Evolutionary conservation across 2,329 filamentous ascomycete species (phyloP).

Genomic region (Nemania abortiva): DNA sequence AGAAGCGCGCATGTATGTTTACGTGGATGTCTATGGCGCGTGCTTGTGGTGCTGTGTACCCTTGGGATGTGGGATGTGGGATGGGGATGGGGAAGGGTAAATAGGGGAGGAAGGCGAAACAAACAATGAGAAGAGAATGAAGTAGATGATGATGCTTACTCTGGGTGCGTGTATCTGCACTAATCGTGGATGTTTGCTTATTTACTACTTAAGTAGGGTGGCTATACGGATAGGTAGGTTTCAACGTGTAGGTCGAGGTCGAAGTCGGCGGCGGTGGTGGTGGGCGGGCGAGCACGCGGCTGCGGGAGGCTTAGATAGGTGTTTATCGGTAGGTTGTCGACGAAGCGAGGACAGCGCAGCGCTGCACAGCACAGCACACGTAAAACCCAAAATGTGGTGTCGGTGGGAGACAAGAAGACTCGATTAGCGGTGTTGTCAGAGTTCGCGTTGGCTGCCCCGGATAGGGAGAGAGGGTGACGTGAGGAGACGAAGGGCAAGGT

Average conservation of each 20-base stretch:
- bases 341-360: background rate
- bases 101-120: background rate
- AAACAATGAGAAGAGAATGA: background rate
- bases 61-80: background rate
- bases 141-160: slow-evolving; percentile 20
- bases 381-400: background rate
- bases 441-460: slow-evolving; percentile 2
- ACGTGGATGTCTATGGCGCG: background rate
- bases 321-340: background rate
- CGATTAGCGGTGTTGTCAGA: background rate
- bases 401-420: background rate
- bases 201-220: slow-evolving; percentile 4
- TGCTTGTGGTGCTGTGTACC: background rate
- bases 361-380: background rate
- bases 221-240: background rate
- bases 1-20: slow-evolving; percentile 9
- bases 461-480: slow-evolving; percentile 20
- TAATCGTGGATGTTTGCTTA: background rate
- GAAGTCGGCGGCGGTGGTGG: background rate
- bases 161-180: background rate
- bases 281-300: background rate
- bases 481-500: slow-evolving; percentile 20
- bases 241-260: background rate
- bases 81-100: background rate
- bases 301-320: background rate